These are phyloP conservation scores for Ensete ventricosum DNA, from an alignment of 176 grass and related monocot genomes.

Conservation along the genomic window DNA sequence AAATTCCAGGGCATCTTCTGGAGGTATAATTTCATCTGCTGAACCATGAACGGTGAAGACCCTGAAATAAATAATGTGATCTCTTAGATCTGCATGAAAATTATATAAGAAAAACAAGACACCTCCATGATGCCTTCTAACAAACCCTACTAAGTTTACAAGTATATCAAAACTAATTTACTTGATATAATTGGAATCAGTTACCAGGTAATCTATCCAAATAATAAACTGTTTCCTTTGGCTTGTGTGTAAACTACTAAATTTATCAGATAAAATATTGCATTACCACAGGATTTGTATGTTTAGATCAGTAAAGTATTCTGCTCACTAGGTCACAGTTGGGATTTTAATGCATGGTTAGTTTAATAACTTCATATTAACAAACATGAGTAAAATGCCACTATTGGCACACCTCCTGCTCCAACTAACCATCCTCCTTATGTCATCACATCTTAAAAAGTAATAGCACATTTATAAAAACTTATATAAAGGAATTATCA, in stretches of 20 bases:
- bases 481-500: not conserved
- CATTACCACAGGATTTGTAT: no score
- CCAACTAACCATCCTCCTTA: not conserved
- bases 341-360: not conserved
- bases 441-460: not conserved
- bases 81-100: not conserved
- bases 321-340: not conserved
- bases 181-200: not conserved
- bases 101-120: not conserved
- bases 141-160: not conserved
- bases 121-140: not conserved
- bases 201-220: not conserved
- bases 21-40: slow-evolving; percentile 11
- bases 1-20: slow-evolving; percentile 13
- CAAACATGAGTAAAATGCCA: not conserved
- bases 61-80: not conserved
- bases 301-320: not conserved
- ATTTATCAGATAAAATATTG: no score
- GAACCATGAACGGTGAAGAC: slow-evolving; percentile 18
- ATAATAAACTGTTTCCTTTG: not conserved
- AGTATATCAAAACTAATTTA: not conserved
- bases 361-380: not conserved
- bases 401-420: not conserved
- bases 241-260: not conserved
- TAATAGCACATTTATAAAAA: not conserved